phyloP scores from a whole-genome alignment of 1,284 basidiomycete species.

The Apiotrichum mycotoxinovorans region DNA sequence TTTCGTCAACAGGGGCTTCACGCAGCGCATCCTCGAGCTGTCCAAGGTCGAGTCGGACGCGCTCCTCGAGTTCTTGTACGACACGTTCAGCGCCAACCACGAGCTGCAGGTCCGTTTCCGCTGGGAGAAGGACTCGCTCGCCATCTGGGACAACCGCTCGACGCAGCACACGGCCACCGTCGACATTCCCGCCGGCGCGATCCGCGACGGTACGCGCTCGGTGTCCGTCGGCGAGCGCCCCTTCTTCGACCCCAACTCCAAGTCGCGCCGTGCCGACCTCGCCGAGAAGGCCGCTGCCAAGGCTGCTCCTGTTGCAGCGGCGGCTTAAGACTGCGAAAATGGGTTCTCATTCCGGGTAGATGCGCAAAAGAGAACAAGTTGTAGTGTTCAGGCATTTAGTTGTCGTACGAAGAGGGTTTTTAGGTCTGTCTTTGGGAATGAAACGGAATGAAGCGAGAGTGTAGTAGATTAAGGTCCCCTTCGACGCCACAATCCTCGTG shows the following conservation, averaged over 20 bases:
- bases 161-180: constrained; percentile 42
- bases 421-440: too few species aligned
- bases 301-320: neutral
- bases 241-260: constrained; percentile 51
- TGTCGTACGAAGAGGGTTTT: too few species aligned
- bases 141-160: constrained; percentile 59
- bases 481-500: too few species aligned
- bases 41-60: constrained; percentile 56
- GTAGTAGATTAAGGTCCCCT: too few species aligned
- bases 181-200: constrained; percentile 52
- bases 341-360: too few species aligned
- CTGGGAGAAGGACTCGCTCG: constrained; percentile 54
- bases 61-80: constrained; percentile 47
- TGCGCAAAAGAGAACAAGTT: too few species aligned
- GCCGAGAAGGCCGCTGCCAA: neutral
- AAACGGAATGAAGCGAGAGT: too few species aligned
- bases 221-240: constrained; percentile 64
- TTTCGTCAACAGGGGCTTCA: constrained; percentile 64
- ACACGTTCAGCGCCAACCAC: constrained; percentile 53
- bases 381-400: too few species aligned
- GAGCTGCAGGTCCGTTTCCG: constrained; percentile 47
- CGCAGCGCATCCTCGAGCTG: constrained; percentile 61
- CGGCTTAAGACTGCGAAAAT: neutral
- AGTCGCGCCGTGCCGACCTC: constrained; percentile 15
- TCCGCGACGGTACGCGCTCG: constrained; percentile 59